Base-by-base conservation (phyloP, 2,329 filamentous ascomycete species). In the Exophiala oligosperma region DNA sequence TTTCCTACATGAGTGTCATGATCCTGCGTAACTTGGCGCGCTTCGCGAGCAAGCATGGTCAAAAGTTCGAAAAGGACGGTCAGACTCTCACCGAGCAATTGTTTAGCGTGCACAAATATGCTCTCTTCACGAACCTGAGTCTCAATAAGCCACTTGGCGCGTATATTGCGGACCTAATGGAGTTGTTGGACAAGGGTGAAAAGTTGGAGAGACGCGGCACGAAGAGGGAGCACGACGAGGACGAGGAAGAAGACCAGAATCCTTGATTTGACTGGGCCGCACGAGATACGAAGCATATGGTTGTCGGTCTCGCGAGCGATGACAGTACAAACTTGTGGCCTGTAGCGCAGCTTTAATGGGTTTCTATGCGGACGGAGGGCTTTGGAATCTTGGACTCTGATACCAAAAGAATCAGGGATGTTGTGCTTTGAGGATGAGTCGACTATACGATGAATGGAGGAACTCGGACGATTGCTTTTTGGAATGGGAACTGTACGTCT, bases 11-110 rank as follows among this genome's bases (percentile, higher is more conserved):
- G 64, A 75, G 76, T 28, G 71, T 75, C 5, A 66, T 80, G 47
- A 73, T 80, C 2, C 61, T 80, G 63, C 74, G 77, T 43, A 80
- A 80, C 51, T 68, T 80, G 28, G 74, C 76, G 8, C 67, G 74
- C 8, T 76, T 77, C 58, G 68, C 77, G 2, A 63, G 60, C 53
- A 60, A 59, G 49, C 54, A 67, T 49, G 65, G 65, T 11, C 50
- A 57, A n/a, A 49, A 50, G 21, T 64, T 63, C 44, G 60, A 65
- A 35, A 56, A 61, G 46, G 52, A 64, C 24, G 61, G 63, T 14
- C 49, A 58, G 11, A 52, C 37, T 7, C 57, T 67, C 1, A 64
- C 59, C 37, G 54, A 61, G 40, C 49, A 52, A 29, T 43, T 67
- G 17, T 67, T 67, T 37, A 54, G 58, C 5, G 43, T 44, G 24